These are phyloP conservation scores for Neofusicoccum sp. DNA, from an alignment of 2,329 filamentous ascomycete species.

Conservation along the genomic window DNA sequence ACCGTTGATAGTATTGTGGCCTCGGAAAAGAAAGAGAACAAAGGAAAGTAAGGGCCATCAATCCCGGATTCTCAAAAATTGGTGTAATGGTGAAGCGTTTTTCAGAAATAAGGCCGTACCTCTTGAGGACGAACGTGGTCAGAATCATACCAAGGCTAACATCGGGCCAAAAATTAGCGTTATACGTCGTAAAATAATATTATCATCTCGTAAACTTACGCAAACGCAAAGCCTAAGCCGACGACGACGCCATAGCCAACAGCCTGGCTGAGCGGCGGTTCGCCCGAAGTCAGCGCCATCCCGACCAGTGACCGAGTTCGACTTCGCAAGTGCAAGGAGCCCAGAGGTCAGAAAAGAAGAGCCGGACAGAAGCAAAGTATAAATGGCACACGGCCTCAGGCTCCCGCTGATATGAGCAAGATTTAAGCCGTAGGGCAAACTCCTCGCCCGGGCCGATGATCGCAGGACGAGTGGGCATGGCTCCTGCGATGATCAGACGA, in stretches of 20 bases:
- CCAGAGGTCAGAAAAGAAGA: not conserved
- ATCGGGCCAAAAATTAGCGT: conserved; percentile 2
- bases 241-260: conserved; percentile 79
- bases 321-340: not conserved
- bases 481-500: not conserved
- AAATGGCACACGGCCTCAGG: not conserved
- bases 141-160: conserved; percentile 67
- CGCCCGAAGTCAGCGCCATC: conserved; percentile 10
- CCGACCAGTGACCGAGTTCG: not conserved
- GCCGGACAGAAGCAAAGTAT: not conserved
- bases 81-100: too few relatives aligned
- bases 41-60: too few relatives aligned
- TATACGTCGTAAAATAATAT: conserved; percentile 15
- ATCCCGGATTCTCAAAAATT: too few relatives aligned
- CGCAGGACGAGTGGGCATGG: not conserved
- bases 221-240: conserved; percentile 73
- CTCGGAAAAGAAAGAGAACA: too few relatives aligned
- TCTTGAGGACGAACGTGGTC: conserved; percentile 70
- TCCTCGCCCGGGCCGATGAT: not conserved
- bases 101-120: conserved; percentile 38
- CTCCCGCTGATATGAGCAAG: conserved; percentile 1
- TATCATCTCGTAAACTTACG: conserved; percentile 42
- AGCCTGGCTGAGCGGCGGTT: conserved; percentile 54
- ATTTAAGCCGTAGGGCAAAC: not conserved
- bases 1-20: too few relatives aligned